Base-by-base conservation (phyloP, 441 rosid genomes). In the Adansonia madagascariensis region DNA sequence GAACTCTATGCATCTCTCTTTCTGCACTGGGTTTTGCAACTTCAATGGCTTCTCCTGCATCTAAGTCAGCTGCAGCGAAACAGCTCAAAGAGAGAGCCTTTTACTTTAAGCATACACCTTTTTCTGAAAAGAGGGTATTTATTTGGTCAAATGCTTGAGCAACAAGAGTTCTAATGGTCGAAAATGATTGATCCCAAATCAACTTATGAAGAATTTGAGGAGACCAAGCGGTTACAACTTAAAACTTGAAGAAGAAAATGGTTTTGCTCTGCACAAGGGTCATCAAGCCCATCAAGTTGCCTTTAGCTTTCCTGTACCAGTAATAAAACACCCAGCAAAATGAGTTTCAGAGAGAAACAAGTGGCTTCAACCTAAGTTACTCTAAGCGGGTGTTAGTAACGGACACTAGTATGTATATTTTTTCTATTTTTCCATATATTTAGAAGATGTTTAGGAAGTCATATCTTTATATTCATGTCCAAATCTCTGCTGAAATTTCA, bases 21-120 rank as follows among this genome's bases (percentile, higher is more conserved):
- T 27, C 20, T 3, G 0, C 17, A 11, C 66, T 61, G 66, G 7
- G 17, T 15, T 39, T 12, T 53, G 81, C 75, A 80, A 60, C 41
- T 71, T 39, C 24, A 50, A 86, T 86, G 87, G 80, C 73, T 43
- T 24, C 67, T 39, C 22, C 50, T 4, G 20, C 75, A n/a, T 41
- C 80, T 11, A 61, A 60, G 22, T 55, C 66, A n/a, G 35, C 46
- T 27, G 2, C 31, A 1, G 4, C 50, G 3, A 83, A 82, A 71
- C 76, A 62, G 77, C 81, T 82, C 15, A 43, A 76, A 70, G 79
- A 86, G 74, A 57, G 80, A 86, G 71, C 86, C 89, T 27, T 84
- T 82, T 71, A 61, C 18, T 2, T 75, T 84, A 12, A 74, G 56
- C 18, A 44, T 66, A 20, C 72, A 73, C 82, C 79, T 84, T 27